Conservation (phyloP, 345 rosid genomes). For the Bruguiera parviflora region DNA sequence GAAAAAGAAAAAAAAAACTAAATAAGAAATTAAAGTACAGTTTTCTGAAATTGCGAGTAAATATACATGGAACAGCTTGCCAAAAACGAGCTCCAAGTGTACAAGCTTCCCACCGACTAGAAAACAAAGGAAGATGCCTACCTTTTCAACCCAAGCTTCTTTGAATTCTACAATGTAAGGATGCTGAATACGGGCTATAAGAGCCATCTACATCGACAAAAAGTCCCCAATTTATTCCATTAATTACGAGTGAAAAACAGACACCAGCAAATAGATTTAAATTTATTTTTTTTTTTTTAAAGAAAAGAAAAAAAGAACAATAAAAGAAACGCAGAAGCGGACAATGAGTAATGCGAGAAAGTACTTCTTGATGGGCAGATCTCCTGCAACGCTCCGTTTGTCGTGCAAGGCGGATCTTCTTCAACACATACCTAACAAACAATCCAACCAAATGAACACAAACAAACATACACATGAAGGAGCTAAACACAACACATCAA, state of each 20-base stretch:
- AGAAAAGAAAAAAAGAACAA: constrained; percentile 3
- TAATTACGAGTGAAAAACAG: neutral
- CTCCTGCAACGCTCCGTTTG: constrained; percentile 95
- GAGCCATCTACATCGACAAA: constrained; percentile 61
- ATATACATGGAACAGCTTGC: neutral
- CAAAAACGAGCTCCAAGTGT: neutral
- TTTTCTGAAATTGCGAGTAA: neutral
- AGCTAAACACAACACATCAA: neutral
- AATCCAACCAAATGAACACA: neutral
- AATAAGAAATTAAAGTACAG: neutral
- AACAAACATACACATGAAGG: neutral
- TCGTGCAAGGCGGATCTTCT: constrained; percentile 96
- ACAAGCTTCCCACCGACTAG: too few species aligned
- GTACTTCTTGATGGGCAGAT: constrained; percentile 98
- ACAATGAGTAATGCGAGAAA: constrained; percentile 4
- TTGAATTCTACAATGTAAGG: constrained; percentile 94
- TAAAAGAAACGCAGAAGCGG: neutral
- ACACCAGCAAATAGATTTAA: neutral
- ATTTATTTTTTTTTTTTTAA: neutral
- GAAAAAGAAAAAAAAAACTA: neutral
- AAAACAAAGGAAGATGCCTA: neutral
- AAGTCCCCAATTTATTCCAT: neutral
- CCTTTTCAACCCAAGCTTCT: constrained; percentile 99
- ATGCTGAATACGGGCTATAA: constrained; percentile 85
- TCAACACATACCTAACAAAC: constrained; percentile 75